These are phyloP conservation scores for Diddensiella transvaalensis DNA, from an alignment of 805 yeast genomes.

Conservation along the genomic window DNA sequence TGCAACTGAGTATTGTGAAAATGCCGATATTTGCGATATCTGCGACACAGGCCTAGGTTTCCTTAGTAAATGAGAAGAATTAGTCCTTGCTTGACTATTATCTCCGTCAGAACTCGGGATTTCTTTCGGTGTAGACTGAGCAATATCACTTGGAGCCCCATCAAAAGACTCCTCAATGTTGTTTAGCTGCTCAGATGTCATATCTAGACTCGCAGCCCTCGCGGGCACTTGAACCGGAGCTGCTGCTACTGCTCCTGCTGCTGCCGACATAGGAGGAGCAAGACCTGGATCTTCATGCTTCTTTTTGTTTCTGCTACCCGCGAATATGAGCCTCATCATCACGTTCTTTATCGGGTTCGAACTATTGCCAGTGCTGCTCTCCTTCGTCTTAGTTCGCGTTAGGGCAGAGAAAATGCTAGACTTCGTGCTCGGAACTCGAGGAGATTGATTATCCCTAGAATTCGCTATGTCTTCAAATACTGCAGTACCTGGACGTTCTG, in stretches of 20 bases:
- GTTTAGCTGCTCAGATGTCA: background rate
- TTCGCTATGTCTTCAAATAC: background rate
- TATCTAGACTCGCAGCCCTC: too few relatives aligned
- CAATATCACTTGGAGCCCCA: background rate
- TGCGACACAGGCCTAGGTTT: slow-evolving; percentile 47
- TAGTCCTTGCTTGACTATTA: background rate
- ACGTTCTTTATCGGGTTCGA: slow-evolving; percentile 15
- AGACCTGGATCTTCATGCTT: background rate
- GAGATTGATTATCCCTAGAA: background rate
- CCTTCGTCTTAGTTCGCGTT: background rate
- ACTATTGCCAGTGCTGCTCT: slow-evolving; percentile 3
- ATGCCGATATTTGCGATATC: slow-evolving; percentile 47
- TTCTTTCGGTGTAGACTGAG: slow-evolving; percentile 13
- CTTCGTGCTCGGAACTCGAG: background rate
- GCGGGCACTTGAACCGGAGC: background rate
- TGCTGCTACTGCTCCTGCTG: background rate
- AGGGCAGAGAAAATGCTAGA: slow-evolving; percentile 1
- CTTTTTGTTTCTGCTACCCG: background rate
- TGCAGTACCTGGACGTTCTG: background rate
- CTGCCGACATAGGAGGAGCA: background rate
- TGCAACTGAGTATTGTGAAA: slow-evolving; percentile 50
- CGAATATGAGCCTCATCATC: slow-evolving; percentile 15
- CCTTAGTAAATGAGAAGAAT: slow-evolving; percentile 11
- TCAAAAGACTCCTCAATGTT: background rate
- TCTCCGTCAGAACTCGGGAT: background rate